Evolutionary conservation across 176 grass and related monocot species (phyloP).

Genomic region (Tillandsia leiboldiana): DNA sequence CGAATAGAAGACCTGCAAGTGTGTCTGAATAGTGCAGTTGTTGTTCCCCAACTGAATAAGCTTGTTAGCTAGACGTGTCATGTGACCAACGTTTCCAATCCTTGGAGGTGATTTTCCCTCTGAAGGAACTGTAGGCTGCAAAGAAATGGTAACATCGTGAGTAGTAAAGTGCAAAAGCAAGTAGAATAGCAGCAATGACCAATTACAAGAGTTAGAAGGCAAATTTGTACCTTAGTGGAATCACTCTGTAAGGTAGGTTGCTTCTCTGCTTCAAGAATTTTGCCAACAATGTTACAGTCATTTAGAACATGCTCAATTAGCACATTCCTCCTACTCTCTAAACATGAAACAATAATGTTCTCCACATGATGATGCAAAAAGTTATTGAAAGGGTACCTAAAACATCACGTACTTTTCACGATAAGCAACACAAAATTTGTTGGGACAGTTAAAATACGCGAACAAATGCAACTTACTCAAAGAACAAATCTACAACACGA

Average conservation of each 20-base stretch:
- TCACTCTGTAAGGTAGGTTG: conserved; percentile 57
- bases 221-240: conserved; percentile 53
- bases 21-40: conserved; percentile 50
- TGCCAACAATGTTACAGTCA: conserved; percentile 75
- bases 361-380: conserved; percentile 97
- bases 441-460: not conserved
- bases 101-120: conserved; percentile 71
- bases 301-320: conserved; percentile 84
- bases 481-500: conserved; percentile 68
- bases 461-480: conserved; percentile 53
- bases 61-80: conserved; percentile 90
- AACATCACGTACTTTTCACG: conserved; percentile 30
- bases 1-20: conserved; percentile 47
- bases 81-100: conserved; percentile 93
- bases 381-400: conserved; percentile 92
- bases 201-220: conserved; percentile 6
- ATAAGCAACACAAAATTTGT: not conserved
- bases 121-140: conserved; percentile 57
- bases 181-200: not conserved
- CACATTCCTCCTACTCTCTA: conserved; percentile 68
- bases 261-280: conserved; percentile 77
- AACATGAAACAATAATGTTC: conserved; percentile 82
- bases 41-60: conserved; percentile 69
- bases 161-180: not conserved
- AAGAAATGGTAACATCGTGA: not conserved